These are phyloP conservation scores for Scytalidium lignicola DNA, from an alignment of 2,329 filamentous ascomycete species.

Conservation along the genomic window DNA sequence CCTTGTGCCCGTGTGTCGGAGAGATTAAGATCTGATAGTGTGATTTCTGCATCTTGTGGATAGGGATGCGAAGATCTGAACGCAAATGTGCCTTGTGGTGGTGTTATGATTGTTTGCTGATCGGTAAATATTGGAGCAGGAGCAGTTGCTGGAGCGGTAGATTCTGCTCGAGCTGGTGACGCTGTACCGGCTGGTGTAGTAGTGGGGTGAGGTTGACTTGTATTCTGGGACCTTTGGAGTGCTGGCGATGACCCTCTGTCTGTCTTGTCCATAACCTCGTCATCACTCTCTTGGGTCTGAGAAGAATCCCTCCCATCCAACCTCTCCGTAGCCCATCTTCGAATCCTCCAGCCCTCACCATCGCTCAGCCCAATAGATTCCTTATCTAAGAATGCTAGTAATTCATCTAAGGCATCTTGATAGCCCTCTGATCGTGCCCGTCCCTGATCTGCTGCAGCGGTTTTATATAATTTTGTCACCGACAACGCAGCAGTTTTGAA, in stretches of 20 bases:
- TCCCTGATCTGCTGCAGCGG: conserved; percentile 71
- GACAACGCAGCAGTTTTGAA: conserved; percentile 92
- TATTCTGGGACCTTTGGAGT: conserved; percentile 42
- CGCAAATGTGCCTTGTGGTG: conserved; percentile 58
- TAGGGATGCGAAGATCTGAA: conserved; percentile 62
- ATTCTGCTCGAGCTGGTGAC: conserved; percentile 32
- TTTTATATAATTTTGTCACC: conserved; percentile 95
- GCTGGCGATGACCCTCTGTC: conserved; percentile 57
- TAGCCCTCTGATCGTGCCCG: conserved; percentile 78
- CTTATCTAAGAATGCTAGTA: conserved; percentile 79
- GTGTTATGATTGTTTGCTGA: conserved; percentile 35
- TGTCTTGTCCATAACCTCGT: conserved; percentile 57
- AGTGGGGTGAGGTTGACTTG: conserved; percentile 31
- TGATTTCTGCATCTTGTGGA: conserved; percentile 52
- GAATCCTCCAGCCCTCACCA: conserved; percentile 65
- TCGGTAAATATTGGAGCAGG: conserved; percentile 6
- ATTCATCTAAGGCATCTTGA: conserved; percentile 87
- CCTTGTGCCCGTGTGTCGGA: conserved; percentile 39
- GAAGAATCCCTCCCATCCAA: conserved; percentile 57
- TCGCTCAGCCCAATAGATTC: conserved; percentile 73
- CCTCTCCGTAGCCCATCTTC: conserved; percentile 64
- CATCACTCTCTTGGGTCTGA: conserved; percentile 59
- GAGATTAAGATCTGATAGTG: conserved; percentile 55
- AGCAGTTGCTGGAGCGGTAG: conserved; percentile 24
- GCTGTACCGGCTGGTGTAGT: conserved; percentile 24